Evolutionary conservation across 495 filamentous ascomycete genomes (phyloP), one percentile per base, ranked within the genome.

Genomic region (Pyrenula aspistea): DNA sequence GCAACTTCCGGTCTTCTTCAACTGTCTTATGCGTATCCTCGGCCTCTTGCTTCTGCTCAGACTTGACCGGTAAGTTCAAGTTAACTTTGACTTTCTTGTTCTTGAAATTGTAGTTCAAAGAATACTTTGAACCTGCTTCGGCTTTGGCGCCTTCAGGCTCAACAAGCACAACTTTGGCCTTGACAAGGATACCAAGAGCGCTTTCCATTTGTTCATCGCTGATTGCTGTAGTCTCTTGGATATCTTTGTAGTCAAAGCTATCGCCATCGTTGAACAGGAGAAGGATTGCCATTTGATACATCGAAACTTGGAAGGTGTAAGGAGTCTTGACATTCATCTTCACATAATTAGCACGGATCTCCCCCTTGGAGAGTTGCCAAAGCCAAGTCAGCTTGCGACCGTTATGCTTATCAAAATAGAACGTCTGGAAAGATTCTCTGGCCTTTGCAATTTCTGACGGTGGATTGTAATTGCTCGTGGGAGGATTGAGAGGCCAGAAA

Each of bases 21-120:
- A 99, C 96, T 12, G 91, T 99, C 79, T 99, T 99, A 72, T 97
- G 95, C 10, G 93, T 99, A 68, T 97, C 94, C 36, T 89, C 91
- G 55, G 87, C 83, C 67, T 99, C 93, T 58, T 91, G 87, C 77
- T 95, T 97, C 63, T 88, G 84, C 73, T 97, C 93, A 12, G 87
- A 85, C 72, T 95, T 94, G 71, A 96, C 91, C 51, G 83, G 85
- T 51, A 97, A 85, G 67, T 99, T 99, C 20, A 99, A 78, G 62
- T 97, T 97, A 62, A 96, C 84, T 63, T 94, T 88, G 67, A 95
- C 82, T 75, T 97, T 97, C 81, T 96, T 99, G 73, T 83, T 86
- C 77, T 94, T 96, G 75, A 96, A 96, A 68, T 90, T 88, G 59
- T 89, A 85, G 72, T 99, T 99, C 55, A 97, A 76, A 19, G 76